These are phyloP conservation scores for Sporothrix luriei DNA, from an alignment of 2,329 filamentous ascomycete genomes.

Conservation along the genomic window DNA sequence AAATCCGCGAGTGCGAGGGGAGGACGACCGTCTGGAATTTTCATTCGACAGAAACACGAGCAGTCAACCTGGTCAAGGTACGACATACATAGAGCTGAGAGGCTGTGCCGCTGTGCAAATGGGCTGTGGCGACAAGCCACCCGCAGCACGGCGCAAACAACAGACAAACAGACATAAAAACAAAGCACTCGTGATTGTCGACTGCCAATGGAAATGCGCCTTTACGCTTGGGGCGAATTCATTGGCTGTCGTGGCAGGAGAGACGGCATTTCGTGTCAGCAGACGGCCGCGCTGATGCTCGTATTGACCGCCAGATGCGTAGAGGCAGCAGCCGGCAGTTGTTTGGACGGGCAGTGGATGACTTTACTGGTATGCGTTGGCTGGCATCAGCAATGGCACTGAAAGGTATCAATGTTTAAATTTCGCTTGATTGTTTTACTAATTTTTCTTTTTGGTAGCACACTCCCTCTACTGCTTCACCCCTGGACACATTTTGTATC, in stretches of 20 bases:
- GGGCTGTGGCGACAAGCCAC: slow-evolving; percentile 23
- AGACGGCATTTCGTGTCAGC: background rate
- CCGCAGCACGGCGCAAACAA: background rate
- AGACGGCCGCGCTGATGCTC: slow-evolving; percentile 3
- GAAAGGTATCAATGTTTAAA: background rate
- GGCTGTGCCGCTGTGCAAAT: slow-evolving; percentile 21
- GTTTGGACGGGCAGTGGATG: no score
- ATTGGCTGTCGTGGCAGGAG: no score
- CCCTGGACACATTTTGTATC: background rate
- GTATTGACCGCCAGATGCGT: background rate
- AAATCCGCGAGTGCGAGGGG: slow-evolving; percentile 13
- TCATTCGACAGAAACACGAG: slow-evolving; percentile 3
- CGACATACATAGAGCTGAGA: slow-evolving; percentile 6
- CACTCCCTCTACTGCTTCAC: background rate
- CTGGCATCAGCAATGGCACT: background rate
- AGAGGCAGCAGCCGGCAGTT: slow-evolving; percentile 4
- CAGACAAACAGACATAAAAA: no score
- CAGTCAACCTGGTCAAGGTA: background rate
- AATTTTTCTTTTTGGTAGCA: background rate
- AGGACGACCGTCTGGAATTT: background rate
- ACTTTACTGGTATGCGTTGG: background rate
- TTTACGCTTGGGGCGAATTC: no score
- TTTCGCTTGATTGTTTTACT: background rate
- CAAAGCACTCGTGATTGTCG: slow-evolving; percentile 2
- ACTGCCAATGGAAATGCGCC: no score